Evolutionary conservation across 148 eudicot species (phyloP).

Genomic region (Fallopia convolvulus): DNA sequence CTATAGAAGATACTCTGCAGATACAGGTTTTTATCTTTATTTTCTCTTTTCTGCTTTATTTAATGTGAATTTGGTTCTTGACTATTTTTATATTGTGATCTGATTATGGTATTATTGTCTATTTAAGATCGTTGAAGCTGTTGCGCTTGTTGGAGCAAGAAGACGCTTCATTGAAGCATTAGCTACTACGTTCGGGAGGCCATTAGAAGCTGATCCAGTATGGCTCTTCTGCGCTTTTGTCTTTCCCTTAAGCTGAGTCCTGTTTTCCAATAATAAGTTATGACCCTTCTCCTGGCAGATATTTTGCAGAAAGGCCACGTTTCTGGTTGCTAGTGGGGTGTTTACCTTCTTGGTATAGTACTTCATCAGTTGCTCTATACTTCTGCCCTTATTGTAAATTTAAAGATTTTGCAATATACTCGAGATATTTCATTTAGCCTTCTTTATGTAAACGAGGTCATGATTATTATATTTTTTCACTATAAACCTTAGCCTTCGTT

Average conservation of each 20-base stretch:
- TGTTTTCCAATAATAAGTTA: not conserved
- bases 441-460: not conserved
- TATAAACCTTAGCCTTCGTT: not conserved
- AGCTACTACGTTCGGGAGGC: conserved; percentile 65
- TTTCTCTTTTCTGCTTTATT: not conserved
- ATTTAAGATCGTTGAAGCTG: conserved; percentile 63
- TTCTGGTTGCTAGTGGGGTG: conserved; percentile 64
- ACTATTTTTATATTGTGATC: not conserved
- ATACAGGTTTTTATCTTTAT: conserved; percentile 45
- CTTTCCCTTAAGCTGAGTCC: not conserved
- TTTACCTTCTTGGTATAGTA: conserved; percentile 68
- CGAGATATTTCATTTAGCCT: not conserved
- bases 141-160: conserved; percentile 61
- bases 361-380: not conserved
- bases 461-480: not conserved
- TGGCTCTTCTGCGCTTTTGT: conserved; percentile 10
- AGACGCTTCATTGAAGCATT: conserved; percentile 63
- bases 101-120: conserved; percentile 11
- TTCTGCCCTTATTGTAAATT: not conserved
- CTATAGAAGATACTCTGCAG: conserved; percentile 61
- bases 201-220: conserved; percentile 93
- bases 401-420: not conserved
- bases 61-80: not conserved
- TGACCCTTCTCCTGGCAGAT: conserved; percentile 40
- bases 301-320: conserved; percentile 76